Base-by-base conservation (phyloP, 1,139 yeast genomes). In the Candida gigantensis region DNA sequence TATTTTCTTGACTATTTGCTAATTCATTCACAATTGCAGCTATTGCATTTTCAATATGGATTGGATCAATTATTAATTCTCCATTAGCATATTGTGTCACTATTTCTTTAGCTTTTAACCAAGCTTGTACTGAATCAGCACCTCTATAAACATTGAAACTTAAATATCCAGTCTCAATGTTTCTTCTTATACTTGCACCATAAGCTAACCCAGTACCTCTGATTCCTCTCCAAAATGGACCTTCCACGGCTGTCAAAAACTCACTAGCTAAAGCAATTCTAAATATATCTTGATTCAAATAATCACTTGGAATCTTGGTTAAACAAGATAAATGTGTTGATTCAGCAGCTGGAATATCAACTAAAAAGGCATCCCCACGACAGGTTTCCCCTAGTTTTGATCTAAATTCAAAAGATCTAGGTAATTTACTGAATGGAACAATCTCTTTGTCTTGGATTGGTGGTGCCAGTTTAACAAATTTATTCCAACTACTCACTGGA, bases 151-250 rank as follows among this genome's bases (percentile, higher is more conserved):
- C 71, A 33, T 72, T 73, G 52, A 82, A 85, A 8, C 73, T 70
- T 42, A 90, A 61, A 35, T 72, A 76, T 2, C 95, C 95, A 24
- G 78, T 66, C 47, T 89, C 96, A 12, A 78, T 55, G 47, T 74
- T 73, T 36, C 79, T 68, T 20, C 70, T 57, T 45, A 88, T 70
- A 39, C 66, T 71, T 1, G 92, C 94, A 21, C 97, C 97, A 58
- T 94, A 94, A 0, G 97, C 97, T 37, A 88, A 69, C 2, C 99
- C 99, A 1, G 90, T 77, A 26, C 99, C 99, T 61, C 99, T 78
- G 27, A 94, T 86, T 34, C 94, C 96, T 53, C 89, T 77, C 97
- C 98, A 92, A 48, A 92, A 83, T 25, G 98, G 97, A 1, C 99
- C 99, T 60, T 94, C 99, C 16, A 88, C 88, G 19, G 90, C 85